Conservation (phyloP, 2,329 filamentous ascomycete species). For the Ophiognomonia clavigignenti-juglandacearum region DNA sequence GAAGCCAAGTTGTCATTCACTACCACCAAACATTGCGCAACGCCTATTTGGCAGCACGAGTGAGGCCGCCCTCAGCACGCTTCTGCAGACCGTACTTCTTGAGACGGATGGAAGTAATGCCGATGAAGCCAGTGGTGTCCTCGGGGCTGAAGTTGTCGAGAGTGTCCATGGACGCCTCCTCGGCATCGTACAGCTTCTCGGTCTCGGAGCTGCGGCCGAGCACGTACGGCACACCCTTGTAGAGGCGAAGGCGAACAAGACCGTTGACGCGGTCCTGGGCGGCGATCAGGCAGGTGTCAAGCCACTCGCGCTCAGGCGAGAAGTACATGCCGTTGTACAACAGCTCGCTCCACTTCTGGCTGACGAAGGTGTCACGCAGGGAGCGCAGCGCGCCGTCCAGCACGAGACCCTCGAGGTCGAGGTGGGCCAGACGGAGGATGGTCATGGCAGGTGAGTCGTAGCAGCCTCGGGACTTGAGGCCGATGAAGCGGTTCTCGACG, state of each 20-base stretch:
- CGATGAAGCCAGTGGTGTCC: constrained; percentile 36
- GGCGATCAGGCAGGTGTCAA: constrained; percentile 59
- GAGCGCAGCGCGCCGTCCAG: constrained; percentile 55
- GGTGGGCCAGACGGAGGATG: constrained; percentile 33
- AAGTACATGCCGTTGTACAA: constrained; percentile 45
- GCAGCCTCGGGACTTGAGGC: constrained; percentile 75
- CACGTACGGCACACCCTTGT: constrained; percentile 40
- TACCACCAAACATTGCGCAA: background rate
- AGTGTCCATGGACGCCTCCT: constrained; percentile 40
- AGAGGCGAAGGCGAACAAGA: constrained; percentile 27
- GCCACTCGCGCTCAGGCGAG: constrained; percentile 49
- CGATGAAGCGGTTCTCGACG: constrained; percentile 56
- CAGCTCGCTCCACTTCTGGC: constrained; percentile 42
- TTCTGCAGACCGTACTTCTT: constrained; percentile 32
- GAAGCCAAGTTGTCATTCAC: too few relatives aligned
- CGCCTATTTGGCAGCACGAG: constrained; percentile 8
- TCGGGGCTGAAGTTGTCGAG: constrained; percentile 19
- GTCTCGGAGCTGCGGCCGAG: constrained; percentile 39
- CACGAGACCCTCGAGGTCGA: constrained; percentile 44
- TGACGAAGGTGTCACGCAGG: constrained; percentile 54
- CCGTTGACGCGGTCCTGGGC: constrained; percentile 48
- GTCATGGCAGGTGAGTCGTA: constrained; percentile 63
- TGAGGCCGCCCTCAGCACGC: constrained; percentile 17
- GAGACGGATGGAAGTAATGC: constrained; percentile 50
- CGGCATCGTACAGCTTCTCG: constrained; percentile 46